These are phyloP conservation scores for Alternaria arborescens DNA, from an alignment of 2,329 filamentous ascomycete genomes.

Conservation along the genomic window DNA sequence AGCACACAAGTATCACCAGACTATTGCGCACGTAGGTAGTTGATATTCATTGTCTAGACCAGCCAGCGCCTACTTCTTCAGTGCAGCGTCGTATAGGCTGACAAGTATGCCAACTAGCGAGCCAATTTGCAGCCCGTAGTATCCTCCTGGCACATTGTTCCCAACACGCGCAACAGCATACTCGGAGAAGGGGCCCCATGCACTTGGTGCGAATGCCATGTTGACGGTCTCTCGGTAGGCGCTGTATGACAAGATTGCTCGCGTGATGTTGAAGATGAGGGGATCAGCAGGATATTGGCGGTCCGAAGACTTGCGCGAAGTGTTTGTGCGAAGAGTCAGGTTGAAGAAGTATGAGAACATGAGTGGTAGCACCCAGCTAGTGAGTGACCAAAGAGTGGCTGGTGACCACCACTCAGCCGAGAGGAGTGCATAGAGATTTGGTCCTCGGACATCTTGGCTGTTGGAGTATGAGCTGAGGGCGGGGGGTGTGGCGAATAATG, in stretches of 20 bases:
- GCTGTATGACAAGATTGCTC: conserved; percentile 81
- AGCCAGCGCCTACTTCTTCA: conserved; percentile 61
- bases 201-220: conserved; percentile 59
- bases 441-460: conserved; percentile 71
- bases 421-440: conserved; percentile 82
- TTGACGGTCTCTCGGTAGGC: conserved; percentile 67
- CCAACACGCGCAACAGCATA: conserved; percentile 70
- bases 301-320: conserved; percentile 52
- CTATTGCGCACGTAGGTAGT: not conserved
- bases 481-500: conserved; percentile 76
- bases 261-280: conserved; percentile 87
- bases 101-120: conserved; percentile 72
- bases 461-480: conserved; percentile 64
- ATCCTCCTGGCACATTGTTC: conserved; percentile 74
- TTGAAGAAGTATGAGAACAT: conserved; percentile 90
- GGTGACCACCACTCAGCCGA: conserved; percentile 85
- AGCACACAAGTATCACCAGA: conserved; percentile 1
- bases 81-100: conserved; percentile 79
- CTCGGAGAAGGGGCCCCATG: conserved; percentile 66
- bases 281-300: conserved; percentile 77
- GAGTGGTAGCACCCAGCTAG: conserved; percentile 74
- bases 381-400: conserved; percentile 77
- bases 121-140: conserved; percentile 73
- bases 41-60: not conserved
- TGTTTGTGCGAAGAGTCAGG: conserved; percentile 69